Conservation (phyloP, 805 yeast species). For the Starmerella bombi region DNA sequence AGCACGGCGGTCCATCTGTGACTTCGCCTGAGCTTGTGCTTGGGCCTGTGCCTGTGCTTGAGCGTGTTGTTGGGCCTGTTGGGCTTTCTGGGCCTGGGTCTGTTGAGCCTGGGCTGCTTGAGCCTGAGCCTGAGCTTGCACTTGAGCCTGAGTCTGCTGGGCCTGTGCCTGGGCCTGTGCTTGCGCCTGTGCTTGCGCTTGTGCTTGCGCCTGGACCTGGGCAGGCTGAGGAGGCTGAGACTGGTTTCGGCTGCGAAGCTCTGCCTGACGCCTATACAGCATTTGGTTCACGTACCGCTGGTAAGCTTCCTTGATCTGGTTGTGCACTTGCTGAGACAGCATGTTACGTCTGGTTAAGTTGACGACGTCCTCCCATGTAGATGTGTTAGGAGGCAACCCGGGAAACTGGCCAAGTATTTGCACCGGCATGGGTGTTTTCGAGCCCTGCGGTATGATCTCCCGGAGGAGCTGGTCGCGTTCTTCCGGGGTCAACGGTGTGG, state of each 20-base stretch:
- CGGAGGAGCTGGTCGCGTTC: constrained; percentile 10
- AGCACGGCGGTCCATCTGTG: constrained; percentile 11
- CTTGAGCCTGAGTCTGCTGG: constrained; percentile 17
- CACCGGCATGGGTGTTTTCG: constrained; percentile 56
- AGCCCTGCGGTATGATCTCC: constrained; percentile 20
- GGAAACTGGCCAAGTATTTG: constrained; percentile 55
- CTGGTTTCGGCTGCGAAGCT: not conserved
- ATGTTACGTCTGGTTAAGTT: constrained; percentile 31
- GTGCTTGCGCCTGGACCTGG: constrained; percentile 18
- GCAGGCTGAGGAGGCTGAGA: constrained; percentile 8
- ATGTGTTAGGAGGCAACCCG: constrained; percentile 60
- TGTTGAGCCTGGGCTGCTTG: constrained; percentile 14
- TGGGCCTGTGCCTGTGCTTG: constrained; percentile 13
- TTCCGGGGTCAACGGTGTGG: constrained; percentile 7
- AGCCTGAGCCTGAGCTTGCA: constrained; percentile 14
- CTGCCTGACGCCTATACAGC: constrained; percentile 23
- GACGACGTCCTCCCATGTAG: constrained; percentile 70
- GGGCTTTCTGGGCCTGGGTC: constrained; percentile 14
- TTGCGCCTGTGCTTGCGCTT: constrained; percentile 18
- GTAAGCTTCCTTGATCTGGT: constrained; percentile 21
- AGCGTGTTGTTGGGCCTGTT: constrained; percentile 17
- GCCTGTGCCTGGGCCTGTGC: constrained; percentile 18
- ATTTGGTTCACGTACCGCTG: constrained; percentile 24
- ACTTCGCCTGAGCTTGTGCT: constrained; percentile 11
- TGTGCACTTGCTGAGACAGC: constrained; percentile 23